Evolutionary conservation across 768 basidiomycete species (phyloP), one percentile per base, ranked within the genome.

Genomic region (Mycena pura): DNA sequence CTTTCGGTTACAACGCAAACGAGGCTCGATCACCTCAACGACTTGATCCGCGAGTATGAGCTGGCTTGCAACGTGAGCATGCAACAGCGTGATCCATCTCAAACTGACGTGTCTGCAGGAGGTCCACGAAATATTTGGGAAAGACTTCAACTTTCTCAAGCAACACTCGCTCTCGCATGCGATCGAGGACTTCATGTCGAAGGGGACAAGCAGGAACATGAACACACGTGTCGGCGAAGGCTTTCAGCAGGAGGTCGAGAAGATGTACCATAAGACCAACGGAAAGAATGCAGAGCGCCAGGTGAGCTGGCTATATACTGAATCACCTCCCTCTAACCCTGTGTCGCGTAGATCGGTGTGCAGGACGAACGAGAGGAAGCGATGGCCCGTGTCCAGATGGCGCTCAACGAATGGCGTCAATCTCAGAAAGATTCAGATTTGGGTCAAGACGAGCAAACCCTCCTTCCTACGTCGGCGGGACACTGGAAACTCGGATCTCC

Each of bases 201-300:
- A 58, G 28, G 57, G 57, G 22, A 58, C 57, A 0, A 50, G 48
- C 29, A 32, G 57, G 24, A 58, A 58, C 15, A 43, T 36, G 48
- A 58, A 50, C 40, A 58, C 57, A 3, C 57, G 57, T 22, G 41
- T 58, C 22, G 48, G 57, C 10, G 57, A 58, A 38, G 57, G 57
- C 24, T 58, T 51, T 28, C 57, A 58, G 48, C 57, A 58, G 40
- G 57, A 57, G 17, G 47, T 57, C 6, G 45, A 39, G 28, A 48
- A 48, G 39, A 48, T 48, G 57, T 58, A 58, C 22, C 39, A 41
- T 21, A 58, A 58, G 27, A 58, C 57, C 5, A 58, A 58, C 31
- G 57, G 57, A 3, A 58, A 58, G 39, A 32, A 58, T 36, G 57
- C 57, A 10, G 57, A 58, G 29, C 57, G n/a, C 44, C 57, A 58